Conservation (phyloP, 1,284 basidiomycete genomes). For the Austropuccinia psidii region DNA sequence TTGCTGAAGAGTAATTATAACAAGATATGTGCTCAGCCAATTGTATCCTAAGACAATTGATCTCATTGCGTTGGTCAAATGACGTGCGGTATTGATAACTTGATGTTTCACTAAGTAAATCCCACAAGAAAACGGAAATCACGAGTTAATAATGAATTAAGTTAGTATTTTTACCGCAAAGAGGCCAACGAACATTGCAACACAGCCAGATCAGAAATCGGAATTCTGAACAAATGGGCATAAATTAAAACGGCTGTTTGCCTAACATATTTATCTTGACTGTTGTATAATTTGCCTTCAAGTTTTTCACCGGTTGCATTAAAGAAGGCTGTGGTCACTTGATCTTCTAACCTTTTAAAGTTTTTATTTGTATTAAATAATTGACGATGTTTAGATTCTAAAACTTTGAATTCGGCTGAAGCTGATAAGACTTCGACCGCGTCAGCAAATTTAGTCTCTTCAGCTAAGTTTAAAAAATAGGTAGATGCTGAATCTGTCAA, state of each 20-base stretch:
- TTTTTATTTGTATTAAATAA: constrained; percentile 39
- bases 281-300: constrained; percentile 38
- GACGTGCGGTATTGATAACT: constrained; percentile 42
- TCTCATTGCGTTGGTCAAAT: constrained; percentile 64
- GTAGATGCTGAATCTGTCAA: constrained; percentile 71
- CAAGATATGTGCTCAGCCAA: constrained; percentile 77
- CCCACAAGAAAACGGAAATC: not conserved
- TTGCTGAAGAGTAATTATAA: constrained; percentile 73
- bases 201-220: constrained; percentile 56
- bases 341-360: constrained; percentile 49
- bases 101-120: constrained; percentile 41
- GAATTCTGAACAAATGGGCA: constrained; percentile 72
- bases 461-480: constrained; percentile 80
- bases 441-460: constrained; percentile 67
- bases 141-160: not conserved
- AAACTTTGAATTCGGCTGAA: constrained; percentile 61
- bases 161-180: too few species aligned
- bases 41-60: constrained; percentile 77
- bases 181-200: constrained; percentile 57
- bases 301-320: constrained; percentile 40
- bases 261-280: constrained; percentile 44
- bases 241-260: constrained; percentile 69
- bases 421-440: constrained; percentile 67
- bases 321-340: constrained; percentile 51
- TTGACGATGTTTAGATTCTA: constrained; percentile 48